Evolutionary conservation across 495 filamentous ascomycete genomes (phyloP).

Genomic region (Saxophila tyrrhenica): DNA sequence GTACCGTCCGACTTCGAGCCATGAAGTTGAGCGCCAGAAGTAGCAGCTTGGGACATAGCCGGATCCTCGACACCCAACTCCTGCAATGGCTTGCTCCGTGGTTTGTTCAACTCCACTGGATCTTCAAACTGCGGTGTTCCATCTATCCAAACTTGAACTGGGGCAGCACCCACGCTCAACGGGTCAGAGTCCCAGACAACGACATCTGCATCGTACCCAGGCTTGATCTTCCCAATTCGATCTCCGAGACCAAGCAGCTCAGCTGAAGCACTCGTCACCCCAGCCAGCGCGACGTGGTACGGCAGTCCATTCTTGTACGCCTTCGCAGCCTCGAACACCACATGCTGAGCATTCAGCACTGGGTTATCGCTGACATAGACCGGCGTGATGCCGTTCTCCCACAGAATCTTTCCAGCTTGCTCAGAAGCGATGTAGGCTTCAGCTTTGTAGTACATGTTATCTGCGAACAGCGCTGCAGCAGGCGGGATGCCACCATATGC

Average conservation of each 20-base stretch:
- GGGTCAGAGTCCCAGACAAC: constrained; percentile 59
- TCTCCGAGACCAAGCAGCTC: constrained; percentile 46
- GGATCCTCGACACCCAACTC: too few species aligned
- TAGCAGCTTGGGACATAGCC: too few species aligned
- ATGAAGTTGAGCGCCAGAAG: too few species aligned
- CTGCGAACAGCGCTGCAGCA: constrained; percentile 38
- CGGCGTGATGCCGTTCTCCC: constrained; percentile 44
- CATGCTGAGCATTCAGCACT: constrained; percentile 32
- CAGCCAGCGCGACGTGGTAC: constrained; percentile 47
- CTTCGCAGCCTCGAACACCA: constrained; percentile 47
- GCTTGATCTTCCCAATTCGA: constrained; percentile 48
- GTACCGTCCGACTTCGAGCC: constrained; percentile 8
- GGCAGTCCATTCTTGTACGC: constrained; percentile 49
- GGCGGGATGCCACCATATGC: constrained; percentile 16
- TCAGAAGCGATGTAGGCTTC: constrained; percentile 50
- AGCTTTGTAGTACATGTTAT: constrained; percentile 53
- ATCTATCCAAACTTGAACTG: constrained; percentile 55
- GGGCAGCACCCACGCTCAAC: constrained; percentile 47
- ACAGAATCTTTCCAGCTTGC: constrained; percentile 49
- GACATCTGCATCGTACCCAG: constrained; percentile 54
- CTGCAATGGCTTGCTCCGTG: constrained; percentile 29
- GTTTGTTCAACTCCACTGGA: constrained; percentile 18
- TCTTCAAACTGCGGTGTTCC: constrained; percentile 32
- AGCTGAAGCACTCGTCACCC: constrained; percentile 52
- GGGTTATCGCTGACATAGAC: constrained; percentile 32